Conservation (phyloP, 306 rosid genomes). For the Macrotyloma uniflorum region DNA sequence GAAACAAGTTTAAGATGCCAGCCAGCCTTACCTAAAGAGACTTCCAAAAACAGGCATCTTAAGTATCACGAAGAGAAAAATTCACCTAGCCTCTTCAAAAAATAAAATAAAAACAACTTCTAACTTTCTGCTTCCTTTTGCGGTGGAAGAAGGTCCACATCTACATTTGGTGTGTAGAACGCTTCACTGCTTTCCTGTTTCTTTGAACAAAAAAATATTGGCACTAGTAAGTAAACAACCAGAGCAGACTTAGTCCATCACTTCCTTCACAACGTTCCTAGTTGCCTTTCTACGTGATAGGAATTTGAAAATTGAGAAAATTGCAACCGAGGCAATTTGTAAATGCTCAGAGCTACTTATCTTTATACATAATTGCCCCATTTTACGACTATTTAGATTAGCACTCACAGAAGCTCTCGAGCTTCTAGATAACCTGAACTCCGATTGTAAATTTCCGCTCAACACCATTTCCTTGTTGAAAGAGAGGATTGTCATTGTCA, state of each 20-base stretch:
- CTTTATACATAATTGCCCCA: slow-evolving; percentile 84
- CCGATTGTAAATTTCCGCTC: slow-evolving; percentile 78
- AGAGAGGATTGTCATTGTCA: slow-evolving; percentile 73
- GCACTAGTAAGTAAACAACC: slow-evolving; percentile 6
- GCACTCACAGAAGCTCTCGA: slow-evolving; percentile 66
- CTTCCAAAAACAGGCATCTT: slow-evolving; percentile 36
- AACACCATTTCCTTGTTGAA: slow-evolving; percentile 77
- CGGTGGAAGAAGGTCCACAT: slow-evolving; percentile 15
- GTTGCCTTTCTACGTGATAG: slow-evolving; percentile 51
- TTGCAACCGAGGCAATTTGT: slow-evolving; percentile 72
- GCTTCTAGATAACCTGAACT: slow-evolving; percentile 70
- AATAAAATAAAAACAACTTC: not conserved
- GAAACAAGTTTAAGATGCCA: slow-evolving; percentile 34
- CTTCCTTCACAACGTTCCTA: slow-evolving; percentile 38
- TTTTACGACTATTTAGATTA: slow-evolving; percentile 81
- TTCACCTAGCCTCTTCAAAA: slow-evolving; percentile 34
- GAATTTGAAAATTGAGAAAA: slow-evolving; percentile 66
- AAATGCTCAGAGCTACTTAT: slow-evolving; percentile 80
- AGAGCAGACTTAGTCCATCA: slow-evolving; percentile 35
- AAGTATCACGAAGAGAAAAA: slow-evolving; percentile 24
- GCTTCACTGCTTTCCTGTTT: slow-evolving; percentile 29
- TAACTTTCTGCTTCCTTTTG: not conserved
- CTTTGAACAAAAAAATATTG: slow-evolving; percentile 28
- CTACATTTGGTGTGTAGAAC: slow-evolving; percentile 34
- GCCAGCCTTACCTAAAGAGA: slow-evolving; percentile 38